A percentile compares a stretch with the other conserved stretches of the same genome.
phyloP scores from a whole-genome alignment of 2,329 filamentous ascomycete genomes.

The Sclerotinia sclerotiorum region DNA sequence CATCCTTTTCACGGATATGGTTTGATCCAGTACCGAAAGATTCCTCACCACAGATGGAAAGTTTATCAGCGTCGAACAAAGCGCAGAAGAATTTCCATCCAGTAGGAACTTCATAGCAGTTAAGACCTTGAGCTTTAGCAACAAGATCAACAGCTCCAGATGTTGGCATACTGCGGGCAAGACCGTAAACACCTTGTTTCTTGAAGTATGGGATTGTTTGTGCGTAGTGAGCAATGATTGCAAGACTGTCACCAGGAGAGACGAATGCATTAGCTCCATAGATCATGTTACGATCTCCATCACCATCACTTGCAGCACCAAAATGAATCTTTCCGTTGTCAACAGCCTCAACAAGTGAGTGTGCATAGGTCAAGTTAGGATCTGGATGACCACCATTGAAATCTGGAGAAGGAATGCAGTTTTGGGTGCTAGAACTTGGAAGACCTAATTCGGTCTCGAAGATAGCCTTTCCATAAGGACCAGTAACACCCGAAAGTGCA shows the following conservation, averaged over 20 bases:
- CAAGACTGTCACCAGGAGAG: constrained; percentile 93
- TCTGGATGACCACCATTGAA: constrained; percentile 98
- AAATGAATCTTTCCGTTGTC: constrained; percentile 92
- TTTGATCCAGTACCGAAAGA: constrained; percentile 97
- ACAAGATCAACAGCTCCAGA: constrained; percentile 94
- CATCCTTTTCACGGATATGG: constrained; percentile 99
- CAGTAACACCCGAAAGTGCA: constrained; percentile 89
- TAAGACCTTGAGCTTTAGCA: constrained; percentile 86
- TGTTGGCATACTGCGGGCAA: constrained; percentile 97
- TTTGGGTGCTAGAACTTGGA: constrained; percentile 74
- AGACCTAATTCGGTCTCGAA: constrained; percentile 93
- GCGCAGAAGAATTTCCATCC: constrained; percentile 99
- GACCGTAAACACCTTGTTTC: constrained; percentile 92
- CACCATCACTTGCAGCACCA: constrained; percentile 92
- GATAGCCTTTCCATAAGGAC: constrained; percentile 90
- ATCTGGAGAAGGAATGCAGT: constrained; percentile 88
- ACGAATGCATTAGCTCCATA: constrained; percentile 97
- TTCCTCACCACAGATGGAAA: constrained; percentile 98
- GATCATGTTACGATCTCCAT: constrained; percentile 99
- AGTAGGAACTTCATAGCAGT: constrained; percentile 95
- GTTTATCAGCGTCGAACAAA: constrained; percentile 89
- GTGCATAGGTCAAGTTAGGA: constrained; percentile 95
- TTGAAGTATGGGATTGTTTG: constrained; percentile 97
- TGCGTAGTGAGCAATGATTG: constrained; percentile 97
- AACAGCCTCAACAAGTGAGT: constrained; percentile 89